Conservation (phyloP, 768 basidiomycete species). For the Collybia sordida region DNA sequence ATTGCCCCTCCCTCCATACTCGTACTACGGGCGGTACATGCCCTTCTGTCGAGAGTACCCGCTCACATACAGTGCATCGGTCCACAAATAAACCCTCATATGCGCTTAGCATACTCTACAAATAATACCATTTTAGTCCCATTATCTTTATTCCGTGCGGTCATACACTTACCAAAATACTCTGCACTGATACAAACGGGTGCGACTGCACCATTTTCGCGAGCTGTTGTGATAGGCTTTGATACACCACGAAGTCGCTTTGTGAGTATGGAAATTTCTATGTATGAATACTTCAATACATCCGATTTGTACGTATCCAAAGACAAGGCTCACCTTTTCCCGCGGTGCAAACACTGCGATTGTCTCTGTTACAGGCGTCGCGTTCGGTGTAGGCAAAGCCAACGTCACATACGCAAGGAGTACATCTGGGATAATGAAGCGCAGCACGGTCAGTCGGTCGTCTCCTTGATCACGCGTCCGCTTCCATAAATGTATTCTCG, state of each 20-base stretch:
- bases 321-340: constrained; percentile 52
- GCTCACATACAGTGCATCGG: constrained; percentile 57
- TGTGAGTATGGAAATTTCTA: constrained; percentile 71
- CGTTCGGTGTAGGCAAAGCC: constrained; percentile 31
- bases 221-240: constrained; percentile 65
- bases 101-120: constrained; percentile 49
- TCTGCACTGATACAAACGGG: constrained; percentile 52
- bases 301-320: too few relatives aligned
- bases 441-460: constrained; percentile 42
- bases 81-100: constrained; percentile 65
- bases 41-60: constrained; percentile 67
- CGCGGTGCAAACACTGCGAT: constrained; percentile 72
- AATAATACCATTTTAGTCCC: constrained; percentile 1
- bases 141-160: neutral
- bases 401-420: constrained; percentile 63
- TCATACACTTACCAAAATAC: constrained; percentile 41
- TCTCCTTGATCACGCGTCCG: constrained; percentile 21
- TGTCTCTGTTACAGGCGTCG: constrained; percentile 51
- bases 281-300: neutral
- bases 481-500: constrained; percentile 57
- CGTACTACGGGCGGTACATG: constrained; percentile 74
- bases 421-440: constrained; percentile 65
- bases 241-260: constrained; percentile 65
- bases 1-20: constrained; percentile 44
- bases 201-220: constrained; percentile 56